A percentile compares a stretch with the other conserved stretches of the same genome.
These are phyloP conservation scores for Penicillium bialowiezense DNA, from an alignment of 495 filamentous ascomycete genomes.

Conservation along the genomic window DNA sequence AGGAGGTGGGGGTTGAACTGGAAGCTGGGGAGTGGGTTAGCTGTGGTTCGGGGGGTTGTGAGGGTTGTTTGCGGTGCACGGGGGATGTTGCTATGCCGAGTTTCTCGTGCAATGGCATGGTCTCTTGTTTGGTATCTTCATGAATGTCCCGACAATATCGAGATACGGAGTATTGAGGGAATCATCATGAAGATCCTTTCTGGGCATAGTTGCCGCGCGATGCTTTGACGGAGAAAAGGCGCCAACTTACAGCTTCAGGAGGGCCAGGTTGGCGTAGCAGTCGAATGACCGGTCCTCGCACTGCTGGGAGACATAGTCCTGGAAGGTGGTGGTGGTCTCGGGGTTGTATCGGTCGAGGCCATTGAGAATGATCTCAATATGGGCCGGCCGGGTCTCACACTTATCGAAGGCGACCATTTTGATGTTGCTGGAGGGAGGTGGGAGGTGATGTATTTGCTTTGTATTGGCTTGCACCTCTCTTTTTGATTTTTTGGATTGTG, in stretches of 20 bases:
- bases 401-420: constrained; percentile 55
- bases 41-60: constrained; percentile 10
- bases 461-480: constrained; percentile 25
- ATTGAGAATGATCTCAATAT: constrained; percentile 86
- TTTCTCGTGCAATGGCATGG: constrained; percentile 4
- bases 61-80: too few relatives aligned
- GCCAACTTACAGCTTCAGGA: constrained; percentile 91
- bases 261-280: constrained; percentile 90
- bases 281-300: constrained; percentile 94
- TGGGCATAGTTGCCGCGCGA: background rate
- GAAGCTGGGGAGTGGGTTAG: constrained; percentile 60
- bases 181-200: too few relatives aligned
- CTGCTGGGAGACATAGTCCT: constrained; percentile 91
- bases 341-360: constrained; percentile 98
- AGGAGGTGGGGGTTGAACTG: constrained; percentile 99
- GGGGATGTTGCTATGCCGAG: background rate
- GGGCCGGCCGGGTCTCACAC: constrained; percentile 69
- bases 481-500: constrained; percentile 46
- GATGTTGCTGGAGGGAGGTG: constrained; percentile 18
- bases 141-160: constrained; percentile 33
- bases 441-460: constrained; percentile 29
- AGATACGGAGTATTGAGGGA: background rate
- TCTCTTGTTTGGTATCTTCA: constrained; percentile 30
- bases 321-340: constrained; percentile 89
- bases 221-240: constrained; percentile 1